Evolutionary conservation across 805 yeast genomes (phyloP).

Genomic region (Hanseniaspora guilliermondii): DNA sequence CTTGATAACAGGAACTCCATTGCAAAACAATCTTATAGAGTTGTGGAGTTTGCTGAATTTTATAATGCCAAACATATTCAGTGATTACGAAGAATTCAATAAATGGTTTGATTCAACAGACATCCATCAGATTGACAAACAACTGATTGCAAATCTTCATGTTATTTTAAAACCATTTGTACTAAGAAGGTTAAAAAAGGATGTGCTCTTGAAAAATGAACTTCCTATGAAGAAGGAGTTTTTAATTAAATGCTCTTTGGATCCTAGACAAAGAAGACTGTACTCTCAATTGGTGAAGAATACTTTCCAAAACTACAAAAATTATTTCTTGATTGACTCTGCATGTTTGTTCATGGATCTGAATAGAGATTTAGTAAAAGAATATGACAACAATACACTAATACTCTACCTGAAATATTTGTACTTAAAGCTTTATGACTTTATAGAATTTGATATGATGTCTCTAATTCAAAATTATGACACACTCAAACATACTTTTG

Average conservation of each 20-base stretch:
- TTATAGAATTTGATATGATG: constrained; percentile 33
- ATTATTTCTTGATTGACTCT: constrained; percentile 35
- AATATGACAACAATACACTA: constrained; percentile 11
- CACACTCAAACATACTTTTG: constrained; percentile 13
- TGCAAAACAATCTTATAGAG: constrained; percentile 82
- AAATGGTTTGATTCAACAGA: constrained; percentile 85
- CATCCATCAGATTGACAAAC: constrained; percentile 20
- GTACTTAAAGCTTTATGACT: constrained; percentile 22
- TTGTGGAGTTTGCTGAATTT: constrained; percentile 87
- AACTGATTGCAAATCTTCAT: constrained; percentile 63
- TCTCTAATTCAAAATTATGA: constrained; percentile 21
- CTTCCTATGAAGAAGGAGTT: constrained; percentile 88
- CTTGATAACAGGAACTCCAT: constrained; percentile 87
- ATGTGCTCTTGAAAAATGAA: constrained; percentile 42
- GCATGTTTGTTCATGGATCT: constrained; percentile 40
- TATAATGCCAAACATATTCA: constrained; percentile 83
- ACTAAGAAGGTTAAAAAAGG: constrained; percentile 65
- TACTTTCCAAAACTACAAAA: constrained; percentile 36
- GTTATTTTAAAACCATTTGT: constrained; percentile 81
- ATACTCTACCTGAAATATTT: constrained; percentile 5
- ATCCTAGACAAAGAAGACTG: constrained; percentile 49
- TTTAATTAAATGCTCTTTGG: constrained; percentile 58
- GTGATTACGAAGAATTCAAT: constrained; percentile 78
- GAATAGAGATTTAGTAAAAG: constrained; percentile 27
- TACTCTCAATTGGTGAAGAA: constrained; percentile 31